phyloP scores from a whole-genome alignment of 1,284 basidiomycete genomes.

The Caloboletus inedulis region DNA sequence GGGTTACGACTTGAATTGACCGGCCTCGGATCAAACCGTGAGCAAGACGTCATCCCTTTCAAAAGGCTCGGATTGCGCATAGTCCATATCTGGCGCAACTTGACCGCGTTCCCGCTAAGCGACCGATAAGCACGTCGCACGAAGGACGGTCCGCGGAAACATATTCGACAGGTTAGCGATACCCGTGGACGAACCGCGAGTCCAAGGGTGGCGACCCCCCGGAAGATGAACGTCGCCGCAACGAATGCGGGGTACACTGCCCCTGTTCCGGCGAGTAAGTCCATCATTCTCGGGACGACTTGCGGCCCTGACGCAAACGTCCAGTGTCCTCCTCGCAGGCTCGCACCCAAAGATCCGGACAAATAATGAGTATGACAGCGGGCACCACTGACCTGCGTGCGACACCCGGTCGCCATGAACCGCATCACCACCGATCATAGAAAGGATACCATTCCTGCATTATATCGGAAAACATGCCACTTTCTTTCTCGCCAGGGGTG shows the following conservation, averaged over 20 bases:
- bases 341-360: background rate
- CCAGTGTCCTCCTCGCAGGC: background rate
- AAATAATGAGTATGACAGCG: background rate
- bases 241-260: background rate
- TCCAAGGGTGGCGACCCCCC: background rate
- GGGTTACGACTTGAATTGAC: background rate
- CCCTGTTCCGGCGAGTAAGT: background rate
- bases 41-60: background rate
- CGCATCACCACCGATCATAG: background rate
- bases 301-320: background rate
- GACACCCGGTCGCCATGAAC: background rate
- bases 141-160: background rate
- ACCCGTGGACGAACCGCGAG: background rate
- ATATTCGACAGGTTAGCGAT: background rate
- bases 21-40: background rate
- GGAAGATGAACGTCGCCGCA: background rate
- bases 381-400: conserved; percentile 15
- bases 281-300: background rate
- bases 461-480: too few relatives aligned
- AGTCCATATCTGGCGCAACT: background rate
- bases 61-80: background rate
- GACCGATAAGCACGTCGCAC: background rate
- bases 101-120: background rate
- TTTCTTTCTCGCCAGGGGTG: background rate
- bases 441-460: background rate